phyloP scores from a whole-genome alignment of 345 rosid genomes.

The Lumnitzera littorea region DNA sequence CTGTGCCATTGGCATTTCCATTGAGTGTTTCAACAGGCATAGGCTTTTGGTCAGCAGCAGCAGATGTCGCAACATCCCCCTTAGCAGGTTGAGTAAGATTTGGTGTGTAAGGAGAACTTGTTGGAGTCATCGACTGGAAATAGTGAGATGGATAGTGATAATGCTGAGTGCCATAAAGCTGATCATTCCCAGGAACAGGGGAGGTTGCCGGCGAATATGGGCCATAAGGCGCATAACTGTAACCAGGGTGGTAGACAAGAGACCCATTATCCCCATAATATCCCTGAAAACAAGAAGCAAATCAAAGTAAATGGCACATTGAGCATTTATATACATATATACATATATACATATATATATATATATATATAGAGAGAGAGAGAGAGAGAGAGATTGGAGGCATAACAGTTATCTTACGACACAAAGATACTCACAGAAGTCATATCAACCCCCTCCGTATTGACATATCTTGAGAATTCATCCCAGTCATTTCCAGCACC shows the following conservation, averaged over 20 bases:
- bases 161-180: conserved; percentile 71
- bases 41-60: conserved; percentile 53
- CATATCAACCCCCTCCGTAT: conserved; percentile 67
- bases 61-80: conserved; percentile 44
- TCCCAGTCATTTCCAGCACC: conserved; percentile 62
- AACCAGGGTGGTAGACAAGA: conserved; percentile 60
- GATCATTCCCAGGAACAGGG: conserved; percentile 86
- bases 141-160: conserved; percentile 74
- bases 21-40: conserved; percentile 46
- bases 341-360: no score
- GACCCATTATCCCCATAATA: conserved; percentile 75
- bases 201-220: conserved; percentile 88
- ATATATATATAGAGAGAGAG: no score
- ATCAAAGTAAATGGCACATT: conserved; percentile 3
- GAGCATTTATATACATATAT: no score
- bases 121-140: conserved; percentile 50
- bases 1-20: conserved; percentile 33
- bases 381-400: no score
- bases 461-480: conserved; percentile 51
- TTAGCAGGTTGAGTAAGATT: conserved; percentile 40
- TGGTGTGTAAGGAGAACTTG: conserved; percentile 41
- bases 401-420: background rate
- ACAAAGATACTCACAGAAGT: conserved; percentile 41
- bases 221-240: conserved; percentile 56
- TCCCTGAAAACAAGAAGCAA: conserved; percentile 39